A percentile compares a stretch with the other conserved stretches of the same genome.
Conservation (phyloP, 371 early-diverging fungal species). For the Apophysomyces sp. region DNA sequence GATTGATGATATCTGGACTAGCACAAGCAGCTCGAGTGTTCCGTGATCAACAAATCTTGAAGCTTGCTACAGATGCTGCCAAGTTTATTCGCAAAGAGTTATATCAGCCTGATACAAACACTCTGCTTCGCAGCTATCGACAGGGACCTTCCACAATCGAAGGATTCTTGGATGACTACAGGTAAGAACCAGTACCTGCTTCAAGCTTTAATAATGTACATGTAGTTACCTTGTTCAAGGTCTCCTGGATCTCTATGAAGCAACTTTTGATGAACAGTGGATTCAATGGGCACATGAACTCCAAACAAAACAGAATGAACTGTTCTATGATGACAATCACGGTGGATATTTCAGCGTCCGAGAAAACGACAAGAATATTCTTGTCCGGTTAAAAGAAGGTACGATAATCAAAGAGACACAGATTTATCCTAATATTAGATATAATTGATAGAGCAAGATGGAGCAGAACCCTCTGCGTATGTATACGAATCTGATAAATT, state of each 20-base stretch:
- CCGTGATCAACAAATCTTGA: constrained; percentile 18
- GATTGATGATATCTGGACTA: constrained; percentile 58
- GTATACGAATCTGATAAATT: too few species aligned
- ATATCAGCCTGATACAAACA: constrained; percentile 31
- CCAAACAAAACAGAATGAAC: constrained; percentile 54
- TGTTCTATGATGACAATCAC: constrained; percentile 54
- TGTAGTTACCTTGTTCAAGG: constrained; percentile 42
- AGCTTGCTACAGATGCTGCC: constrained; percentile 48
- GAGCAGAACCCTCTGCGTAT: constrained; percentile 65
- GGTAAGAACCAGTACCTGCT: constrained; percentile 18
- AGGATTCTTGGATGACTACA: constrained; percentile 68
- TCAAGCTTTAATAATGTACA: neutral
- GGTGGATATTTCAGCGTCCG: constrained; percentile 58
- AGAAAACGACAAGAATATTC: constrained; percentile 38
- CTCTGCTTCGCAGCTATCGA: constrained; percentile 48
- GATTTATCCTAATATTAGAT: neutral
- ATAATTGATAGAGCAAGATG: constrained; percentile 54
- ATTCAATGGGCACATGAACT: constrained; percentile 61
- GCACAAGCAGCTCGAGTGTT: constrained; percentile 41
- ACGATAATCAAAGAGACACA: neutral
- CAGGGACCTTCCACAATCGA: constrained; percentile 48
- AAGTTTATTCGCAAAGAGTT: constrained; percentile 49
- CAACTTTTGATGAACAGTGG: constrained; percentile 50
- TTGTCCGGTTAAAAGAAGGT: constrained; percentile 64
- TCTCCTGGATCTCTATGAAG: constrained; percentile 60